Percentiles rank a stretch among this genome's conserved stretches.
phyloP scores from a whole-genome alignment of 1,284 basidiomycete species.

The Lentinus polychrous region DNA sequence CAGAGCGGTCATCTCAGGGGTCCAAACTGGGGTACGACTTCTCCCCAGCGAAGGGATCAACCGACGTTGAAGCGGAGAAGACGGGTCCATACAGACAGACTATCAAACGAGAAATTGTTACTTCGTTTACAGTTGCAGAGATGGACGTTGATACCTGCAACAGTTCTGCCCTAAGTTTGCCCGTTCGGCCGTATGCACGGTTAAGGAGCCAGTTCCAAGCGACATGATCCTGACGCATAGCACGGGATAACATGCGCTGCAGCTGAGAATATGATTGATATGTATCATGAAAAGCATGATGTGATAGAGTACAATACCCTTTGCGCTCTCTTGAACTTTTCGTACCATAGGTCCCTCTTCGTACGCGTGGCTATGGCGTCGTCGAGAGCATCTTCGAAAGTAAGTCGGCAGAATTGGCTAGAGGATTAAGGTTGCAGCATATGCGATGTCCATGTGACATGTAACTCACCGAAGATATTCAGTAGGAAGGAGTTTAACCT shows the following conservation, averaged over 20 bases:
- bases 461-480: slow-evolving; percentile 48
- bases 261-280: too few species aligned
- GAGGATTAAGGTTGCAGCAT: slow-evolving; percentile 7
- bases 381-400: slow-evolving; percentile 52
- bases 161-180: slow-evolving; percentile 61
- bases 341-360: slow-evolving; percentile 23
- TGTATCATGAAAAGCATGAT: background rate
- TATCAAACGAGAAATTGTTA: slow-evolving; percentile 18
- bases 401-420: slow-evolving; percentile 63
- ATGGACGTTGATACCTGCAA: slow-evolving; percentile 38
- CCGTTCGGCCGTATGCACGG: slow-evolving; percentile 73
- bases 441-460: slow-evolving; percentile 7
- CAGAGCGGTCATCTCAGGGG: slow-evolving; percentile 53
- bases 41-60: slow-evolving; percentile 46
- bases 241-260: too few species aligned
- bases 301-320: slow-evolving; percentile 33
- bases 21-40: slow-evolving; percentile 57
- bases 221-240: background rate
- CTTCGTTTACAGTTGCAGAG: slow-evolving; percentile 6
- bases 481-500: slow-evolving; percentile 47
- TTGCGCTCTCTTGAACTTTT: slow-evolving; percentile 42
- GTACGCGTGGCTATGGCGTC: slow-evolving; percentile 19
- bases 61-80: slow-evolving; percentile 30
- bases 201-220: slow-evolving; percentile 44
- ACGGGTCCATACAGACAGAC: slow-evolving; percentile 48